Base-by-base conservation (phyloP, 352 stramenopile species). In the Pythium aquatile region DNA sequence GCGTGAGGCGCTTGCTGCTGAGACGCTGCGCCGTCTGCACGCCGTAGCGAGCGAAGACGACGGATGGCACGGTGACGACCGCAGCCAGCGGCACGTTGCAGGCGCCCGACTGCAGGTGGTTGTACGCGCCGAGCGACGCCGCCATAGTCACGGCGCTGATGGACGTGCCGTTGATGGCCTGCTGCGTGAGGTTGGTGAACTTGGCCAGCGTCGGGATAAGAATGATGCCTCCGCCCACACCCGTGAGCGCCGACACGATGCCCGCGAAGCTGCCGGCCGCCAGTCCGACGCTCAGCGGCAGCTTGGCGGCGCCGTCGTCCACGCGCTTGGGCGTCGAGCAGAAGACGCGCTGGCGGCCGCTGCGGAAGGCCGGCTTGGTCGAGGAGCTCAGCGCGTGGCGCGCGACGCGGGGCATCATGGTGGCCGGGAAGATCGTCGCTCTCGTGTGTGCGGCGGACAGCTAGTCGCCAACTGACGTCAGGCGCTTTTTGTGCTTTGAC, bases 101-200 rank as follows among this genome's bases (percentile, higher is more conserved):
- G 40, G 81, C 75, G 29, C 81, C 84, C 14, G 75, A 70, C 54
- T 83, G 58, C 13, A 92, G 55, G 64, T 95, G 81, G 69, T 93
- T 95, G 55, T 60, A 90, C 10, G 86, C 81, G 0, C 86, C 86
- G 0, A 95, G 72, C 26, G 77, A 79, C 13, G 84, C 76, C 33
- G 75, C 80, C 24, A 93, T 66, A 14, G 83, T 87, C 53, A 95
- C 85, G n/a, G 86, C 83, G 46, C 83, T 79, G 55, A 95, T 75
- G 8, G 84, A 93, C 26, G 86, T 95, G 66, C 86, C 86, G 49
- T 95, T 95, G 42, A 95, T 79, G 2, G 81, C 79, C 52, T 95
- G 86, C 69, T 95, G 86, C 13, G 84, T 68, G 28, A 95, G 68
- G 11, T 70, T 82, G 30, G 86, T 93, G 73, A 88, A 93, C 67